phyloP scores from a whole-genome alignment of 306 rosid species.

The Pyrus bretschneideri region DNA sequence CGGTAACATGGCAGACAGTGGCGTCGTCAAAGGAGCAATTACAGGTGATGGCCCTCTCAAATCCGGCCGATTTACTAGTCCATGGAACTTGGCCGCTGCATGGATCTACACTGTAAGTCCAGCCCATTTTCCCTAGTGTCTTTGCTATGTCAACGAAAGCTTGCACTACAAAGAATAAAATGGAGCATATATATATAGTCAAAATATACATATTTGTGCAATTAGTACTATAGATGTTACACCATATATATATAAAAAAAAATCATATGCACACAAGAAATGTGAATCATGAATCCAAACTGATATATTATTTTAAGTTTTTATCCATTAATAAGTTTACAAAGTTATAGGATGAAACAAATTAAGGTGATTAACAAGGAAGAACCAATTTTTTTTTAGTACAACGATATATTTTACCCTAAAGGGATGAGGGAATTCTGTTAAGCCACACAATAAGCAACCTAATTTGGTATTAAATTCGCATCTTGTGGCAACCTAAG shows the following conservation, averaged over 20 bases:
- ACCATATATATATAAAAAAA: too few relatives aligned
- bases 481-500: too few relatives aligned
- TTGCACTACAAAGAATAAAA: constrained; percentile 20
- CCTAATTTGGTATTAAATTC: too few relatives aligned
- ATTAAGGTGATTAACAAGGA: neutral
- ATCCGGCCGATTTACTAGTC: neutral
- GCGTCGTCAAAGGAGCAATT: constrained; percentile 25
- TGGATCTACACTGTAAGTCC: constrained; percentile 43
- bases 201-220: too few relatives aligned
- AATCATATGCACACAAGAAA: too few relatives aligned
- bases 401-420: too few relatives aligned
- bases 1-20: constrained; percentile 49
- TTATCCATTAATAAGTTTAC: neutral
- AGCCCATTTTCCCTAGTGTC: constrained; percentile 40
- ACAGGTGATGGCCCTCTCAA: constrained; percentile 32
- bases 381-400: too few relatives aligned
- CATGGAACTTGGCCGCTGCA: constrained; percentile 21
- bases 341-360: neutral
- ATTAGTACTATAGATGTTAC: too few relatives aligned
- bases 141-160: constrained; percentile 36
- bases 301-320: too few relatives aligned
- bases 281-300: too few relatives aligned
- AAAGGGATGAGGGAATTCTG: rapidly evolving
- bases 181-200: neutral
- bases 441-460: rapidly evolving